Base-by-base conservation (phyloP, 345 rosid species). In the Lepidium sativum region DNA sequence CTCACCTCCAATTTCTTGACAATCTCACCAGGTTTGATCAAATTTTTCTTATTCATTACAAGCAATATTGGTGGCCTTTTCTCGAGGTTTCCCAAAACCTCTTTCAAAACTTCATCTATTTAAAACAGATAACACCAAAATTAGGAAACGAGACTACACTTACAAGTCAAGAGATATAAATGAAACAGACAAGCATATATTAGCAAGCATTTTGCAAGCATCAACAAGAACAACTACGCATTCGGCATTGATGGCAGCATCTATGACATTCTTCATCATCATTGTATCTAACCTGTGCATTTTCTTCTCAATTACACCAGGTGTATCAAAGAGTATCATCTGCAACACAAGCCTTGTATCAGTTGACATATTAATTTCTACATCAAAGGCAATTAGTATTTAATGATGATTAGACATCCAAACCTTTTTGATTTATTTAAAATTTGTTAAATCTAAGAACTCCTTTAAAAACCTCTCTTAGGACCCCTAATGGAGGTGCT, bases 221-320 rank as follows among this genome's bases (percentile, higher is more conserved):
- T 92, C 97, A 73, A 89, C 97, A 42, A 92, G 83, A 67, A 92
- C 74, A 11, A 89, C 57, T 0, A 84, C 90, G 67, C 98, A 89
- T 20, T 92, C 96, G 0, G 97, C 98, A 68, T 88, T 84, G 60
- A 83, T 37, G 15, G 90, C 86, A 73, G 98, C 98, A 75, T 82
- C 89, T 11, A 94, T 81, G 12, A 92, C 96, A 79, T 86, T 92
- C 82, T 82, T 89, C 98, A 92, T 89, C 98, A 89, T 92, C 98
- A 92, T 92, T 39, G 94, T 69, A 69, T 92, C 98, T 85, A 92
- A 79, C 80, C 87, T 92, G 66, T 89, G 97, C 92, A 92, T 81
- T 74, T 87, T 83, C 89, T 82, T 89, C 87, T 83, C 87, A 55
- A 92, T 89, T 9, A 92, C 89, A 70, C 98, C 97, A 48, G 97